These are phyloP conservation scores for Vigna radiata DNA, from an alignment of 306 rosid species.

Conservation along the genomic window DNA sequence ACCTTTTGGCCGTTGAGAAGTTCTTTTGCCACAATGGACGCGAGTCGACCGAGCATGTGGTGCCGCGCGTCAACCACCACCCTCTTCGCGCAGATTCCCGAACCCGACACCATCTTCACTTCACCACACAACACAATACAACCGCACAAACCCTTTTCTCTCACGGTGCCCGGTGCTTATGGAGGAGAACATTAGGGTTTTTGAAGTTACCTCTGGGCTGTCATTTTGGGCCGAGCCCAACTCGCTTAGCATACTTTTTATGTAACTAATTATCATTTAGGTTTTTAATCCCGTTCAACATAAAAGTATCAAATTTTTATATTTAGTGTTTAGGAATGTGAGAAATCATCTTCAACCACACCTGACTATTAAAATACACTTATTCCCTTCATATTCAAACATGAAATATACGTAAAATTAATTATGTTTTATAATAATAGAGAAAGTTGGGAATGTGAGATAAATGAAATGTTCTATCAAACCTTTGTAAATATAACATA, in stretches of 20 bases:
- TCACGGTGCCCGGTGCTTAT: not conserved
- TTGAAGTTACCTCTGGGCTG: not conserved
- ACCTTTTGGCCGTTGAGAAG: not conserved
- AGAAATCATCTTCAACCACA: too few relatives aligned
- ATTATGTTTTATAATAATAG: too few relatives aligned
- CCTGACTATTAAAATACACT: too few relatives aligned
- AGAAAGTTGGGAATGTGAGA: too few relatives aligned
- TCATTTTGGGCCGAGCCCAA: not conserved
- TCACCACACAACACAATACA: not conserved
- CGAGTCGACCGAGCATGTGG: not conserved
- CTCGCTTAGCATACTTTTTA: not conserved
- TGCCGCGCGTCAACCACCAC: conserved; percentile 25
- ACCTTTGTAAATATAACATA: too few relatives aligned
- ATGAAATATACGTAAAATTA: too few relatives aligned
- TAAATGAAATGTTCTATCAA: too few relatives aligned
- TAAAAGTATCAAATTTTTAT: too few relatives aligned
- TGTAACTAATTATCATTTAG: too few relatives aligned
- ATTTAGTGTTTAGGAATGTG: too few relatives aligned
- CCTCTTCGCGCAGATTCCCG: not conserved
- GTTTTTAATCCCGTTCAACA: too few relatives aligned
- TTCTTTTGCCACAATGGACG: conserved; percentile 14
- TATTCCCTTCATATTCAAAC: too few relatives aligned
- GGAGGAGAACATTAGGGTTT: not conserved
- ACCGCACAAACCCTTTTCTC: not conserved
- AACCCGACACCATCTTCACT: conserved; percentile 14